Evolutionary conservation across 306 rosid species (phyloP).

Genomic region (Myrica gale): DNA sequence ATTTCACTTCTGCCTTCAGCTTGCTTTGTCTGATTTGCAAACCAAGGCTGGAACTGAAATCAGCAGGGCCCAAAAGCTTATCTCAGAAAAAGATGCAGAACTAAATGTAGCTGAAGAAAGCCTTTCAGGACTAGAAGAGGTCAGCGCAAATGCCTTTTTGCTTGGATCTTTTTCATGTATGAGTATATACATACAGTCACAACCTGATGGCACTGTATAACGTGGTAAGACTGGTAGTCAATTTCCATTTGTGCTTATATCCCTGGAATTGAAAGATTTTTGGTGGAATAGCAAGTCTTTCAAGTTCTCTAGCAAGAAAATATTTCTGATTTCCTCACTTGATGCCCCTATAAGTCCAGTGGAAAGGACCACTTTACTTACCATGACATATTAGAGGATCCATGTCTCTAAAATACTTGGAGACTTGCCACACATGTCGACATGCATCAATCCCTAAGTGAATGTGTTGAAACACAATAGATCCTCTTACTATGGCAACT

Average conservation of each 20-base stretch:
- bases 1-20: slow-evolving; percentile 50
- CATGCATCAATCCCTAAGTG: slow-evolving; percentile 4
- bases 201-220: slow-evolving; percentile 16
- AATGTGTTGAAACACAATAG: slow-evolving; percentile 16
- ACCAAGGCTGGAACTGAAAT: slow-evolving; percentile 72
- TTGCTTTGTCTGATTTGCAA: slow-evolving; percentile 70
- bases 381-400: background rate
- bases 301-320: background rate
- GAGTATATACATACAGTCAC: slow-evolving; percentile 8
- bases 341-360: background rate
- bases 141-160: slow-evolving; percentile 35
- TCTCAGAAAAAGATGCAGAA: slow-evolving; percentile 73
- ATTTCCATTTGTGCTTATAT: background rate
- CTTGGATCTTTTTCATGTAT: slow-evolving; percentile 20
- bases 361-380: slow-evolving; percentile 18
- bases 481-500: background rate
- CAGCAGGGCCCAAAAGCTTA: slow-evolving; percentile 62
- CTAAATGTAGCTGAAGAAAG: slow-evolving; percentile 71
- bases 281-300: background rate
- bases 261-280: background rate
- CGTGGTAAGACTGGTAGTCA: background rate
- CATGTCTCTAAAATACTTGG: background rate
- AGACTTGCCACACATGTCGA: slow-evolving; percentile 6
- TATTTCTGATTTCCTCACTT: slow-evolving; percentile 3
- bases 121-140: slow-evolving; percentile 87